Conservation (phyloP, 148 eudicot species). For the Spergularia bocconei region DNA sequence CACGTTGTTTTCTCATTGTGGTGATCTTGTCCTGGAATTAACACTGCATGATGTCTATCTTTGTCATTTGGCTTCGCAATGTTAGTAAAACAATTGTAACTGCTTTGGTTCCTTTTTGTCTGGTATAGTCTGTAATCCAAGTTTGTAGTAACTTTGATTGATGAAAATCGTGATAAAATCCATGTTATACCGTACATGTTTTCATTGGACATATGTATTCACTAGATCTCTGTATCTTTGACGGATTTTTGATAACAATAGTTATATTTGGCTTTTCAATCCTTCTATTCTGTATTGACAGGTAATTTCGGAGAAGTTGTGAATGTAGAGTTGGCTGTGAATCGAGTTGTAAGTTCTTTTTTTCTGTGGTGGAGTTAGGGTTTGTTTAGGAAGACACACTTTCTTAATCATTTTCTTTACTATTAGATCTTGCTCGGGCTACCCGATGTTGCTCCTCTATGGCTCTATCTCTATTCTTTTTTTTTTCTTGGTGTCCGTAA, state of each 20-base stretch:
- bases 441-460: too few species aligned
- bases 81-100: not conserved
- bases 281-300: conserved; percentile 27
- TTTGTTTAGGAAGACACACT: not conserved
- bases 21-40: not conserved
- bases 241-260: not conserved
- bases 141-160: not conserved
- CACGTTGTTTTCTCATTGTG: not conserved
- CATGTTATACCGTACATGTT: not conserved
- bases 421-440: too few species aligned
- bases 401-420: too few species aligned
- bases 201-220: not conserved
- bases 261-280: not conserved
- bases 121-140: not conserved
- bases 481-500: too few species aligned
- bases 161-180: not conserved
- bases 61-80: not conserved
- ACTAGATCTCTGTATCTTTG: not conserved
- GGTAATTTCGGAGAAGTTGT: conserved; percentile 89
- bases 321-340: conserved; percentile 66
- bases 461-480: too few species aligned
- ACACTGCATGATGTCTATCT: not conserved
- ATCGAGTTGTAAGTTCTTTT: conserved; percentile 57
- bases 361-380: not conserved
- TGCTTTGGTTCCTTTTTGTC: not conserved